Evolutionary conservation across 2,329 filamentous ascomycete species (phyloP).

Genomic region (Cyclaneusma minus): DNA sequence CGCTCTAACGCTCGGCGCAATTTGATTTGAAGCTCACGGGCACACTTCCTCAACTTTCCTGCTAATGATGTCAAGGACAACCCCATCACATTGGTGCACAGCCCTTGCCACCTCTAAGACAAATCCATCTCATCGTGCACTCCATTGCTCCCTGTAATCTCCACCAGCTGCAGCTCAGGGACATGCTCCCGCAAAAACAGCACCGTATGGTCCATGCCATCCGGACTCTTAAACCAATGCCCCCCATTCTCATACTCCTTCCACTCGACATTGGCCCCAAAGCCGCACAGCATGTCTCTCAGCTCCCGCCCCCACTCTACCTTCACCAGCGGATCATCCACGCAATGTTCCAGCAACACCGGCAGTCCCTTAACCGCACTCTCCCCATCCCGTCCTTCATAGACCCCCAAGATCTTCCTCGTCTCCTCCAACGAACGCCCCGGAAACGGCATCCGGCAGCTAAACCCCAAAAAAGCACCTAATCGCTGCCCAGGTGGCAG

Average conservation of each 20-base stretch:
- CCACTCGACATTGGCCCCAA: slow-evolving; percentile 23
- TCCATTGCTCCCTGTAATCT: too few species aligned
- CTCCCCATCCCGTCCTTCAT: slow-evolving; percentile 7
- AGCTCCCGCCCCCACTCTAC: slow-evolving; percentile 20
- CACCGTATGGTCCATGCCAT: slow-evolving; percentile 23
- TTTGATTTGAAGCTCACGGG: too few species aligned
- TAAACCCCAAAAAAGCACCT: slow-evolving; percentile 22
- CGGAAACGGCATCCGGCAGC: slow-evolving; percentile 16
- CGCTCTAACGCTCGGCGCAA: too few species aligned
- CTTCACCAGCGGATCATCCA: slow-evolving; percentile 23
- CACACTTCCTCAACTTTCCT: too few species aligned
- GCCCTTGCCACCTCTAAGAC: too few species aligned
- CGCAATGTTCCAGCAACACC: slow-evolving; percentile 26
- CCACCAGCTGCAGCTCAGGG: too few species aligned
- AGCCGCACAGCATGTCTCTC: slow-evolving; percentile 19
- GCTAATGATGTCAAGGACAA: too few species aligned
- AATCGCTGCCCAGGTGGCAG: too few species aligned
- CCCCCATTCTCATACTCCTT: slow-evolving; percentile 23
- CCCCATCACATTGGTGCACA: too few species aligned
- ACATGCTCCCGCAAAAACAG: too few species aligned
- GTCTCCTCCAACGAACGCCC: slow-evolving; percentile 18
- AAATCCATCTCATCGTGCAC: too few species aligned
- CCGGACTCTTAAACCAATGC: slow-evolving; percentile 25
- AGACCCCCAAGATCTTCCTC: slow-evolving; percentile 19
- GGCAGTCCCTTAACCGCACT: slow-evolving; percentile 22